Evolutionary conservation across 2,329 filamentous ascomycete species (phyloP).

Genomic region (Fusarium sp.): DNA sequence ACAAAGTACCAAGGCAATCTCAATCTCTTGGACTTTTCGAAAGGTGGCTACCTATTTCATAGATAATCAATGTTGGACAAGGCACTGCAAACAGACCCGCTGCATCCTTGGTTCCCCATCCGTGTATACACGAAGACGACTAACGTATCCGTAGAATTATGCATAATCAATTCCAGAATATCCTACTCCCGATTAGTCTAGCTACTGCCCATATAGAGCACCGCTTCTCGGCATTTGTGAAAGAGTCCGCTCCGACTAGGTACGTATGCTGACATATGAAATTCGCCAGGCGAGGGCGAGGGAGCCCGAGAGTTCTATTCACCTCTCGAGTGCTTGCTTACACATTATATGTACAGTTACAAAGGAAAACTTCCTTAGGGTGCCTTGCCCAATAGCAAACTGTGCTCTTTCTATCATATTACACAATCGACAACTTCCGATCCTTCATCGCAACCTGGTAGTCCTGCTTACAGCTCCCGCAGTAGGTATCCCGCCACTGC

Average conservation of each 20-base stretch:
- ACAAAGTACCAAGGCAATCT: background rate
- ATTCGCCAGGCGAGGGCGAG: background rate
- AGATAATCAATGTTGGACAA: background rate
- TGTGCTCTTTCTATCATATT: background rate
- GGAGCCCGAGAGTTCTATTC: slow-evolving; percentile 8
- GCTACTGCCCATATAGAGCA: background rate
- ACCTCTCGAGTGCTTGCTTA: slow-evolving; percentile 1
- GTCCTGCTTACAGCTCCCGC: slow-evolving; percentile 64
- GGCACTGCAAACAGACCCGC: background rate
- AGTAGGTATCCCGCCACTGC: slow-evolving; percentile 63
- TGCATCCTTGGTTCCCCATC: background rate
- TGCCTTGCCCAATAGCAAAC: background rate
- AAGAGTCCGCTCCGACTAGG: background rate
- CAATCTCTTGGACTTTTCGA: background rate
- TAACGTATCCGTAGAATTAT: background rate
- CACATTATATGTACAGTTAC: background rate
- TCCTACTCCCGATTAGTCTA: background rate
- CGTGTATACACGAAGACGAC: background rate
- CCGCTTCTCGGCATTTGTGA: background rate
- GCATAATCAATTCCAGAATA: slow-evolving; percentile 22
- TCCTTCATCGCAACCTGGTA: slow-evolving; percentile 45
- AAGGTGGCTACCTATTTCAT: background rate
- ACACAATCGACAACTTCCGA: slow-evolving; percentile 40
- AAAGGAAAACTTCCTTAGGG: background rate
- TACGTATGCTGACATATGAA: slow-evolving; percentile 1